Evolutionary conservation across 768 basidiomycete species (phyloP).

Genomic region (Crassisporium funariophilum): DNA sequence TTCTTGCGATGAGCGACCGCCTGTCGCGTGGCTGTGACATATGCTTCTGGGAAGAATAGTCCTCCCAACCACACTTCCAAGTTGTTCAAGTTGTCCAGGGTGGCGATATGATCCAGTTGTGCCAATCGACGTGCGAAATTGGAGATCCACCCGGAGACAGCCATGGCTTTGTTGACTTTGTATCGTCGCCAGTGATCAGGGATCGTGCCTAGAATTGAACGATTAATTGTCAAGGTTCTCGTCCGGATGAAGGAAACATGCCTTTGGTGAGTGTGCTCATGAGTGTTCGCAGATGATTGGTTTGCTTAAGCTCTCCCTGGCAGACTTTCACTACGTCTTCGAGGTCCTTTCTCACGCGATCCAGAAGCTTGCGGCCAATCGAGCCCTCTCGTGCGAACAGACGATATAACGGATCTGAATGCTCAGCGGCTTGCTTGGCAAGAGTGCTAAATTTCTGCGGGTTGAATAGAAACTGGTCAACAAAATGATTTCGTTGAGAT

Average conservation of each 20-base stretch:
- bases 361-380: constrained; percentile 79
- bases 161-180: constrained; percentile 82
- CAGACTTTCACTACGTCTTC: constrained; percentile 82
- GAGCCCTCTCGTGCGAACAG: constrained; percentile 87
- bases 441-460: constrained; percentile 64
- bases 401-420: constrained; percentile 83
- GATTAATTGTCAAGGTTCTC: constrained; percentile 4
- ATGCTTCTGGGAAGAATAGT: constrained; percentile 95
- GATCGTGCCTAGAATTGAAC: constrained; percentile 64
- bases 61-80: constrained; percentile 92
- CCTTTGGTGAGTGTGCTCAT: constrained; percentile 90
- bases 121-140: constrained; percentile 77
- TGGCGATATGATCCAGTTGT: constrained; percentile 79
- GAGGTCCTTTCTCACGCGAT: constrained; percentile 79
- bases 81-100: constrained; percentile 61
- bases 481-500: neutral
- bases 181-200: constrained; percentile 88
- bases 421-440: constrained; percentile 65
- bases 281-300: constrained; percentile 90
- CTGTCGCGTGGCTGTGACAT: constrained; percentile 93
- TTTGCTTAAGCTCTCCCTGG: constrained; percentile 88
- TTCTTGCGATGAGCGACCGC: constrained; percentile 91
- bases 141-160: constrained; percentile 83
- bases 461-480: constrained; percentile 3
- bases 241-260: constrained; percentile 25